phyloP scores from a whole-genome alignment of 306 rosid genomes.

The Sicyos edulis region DNA sequence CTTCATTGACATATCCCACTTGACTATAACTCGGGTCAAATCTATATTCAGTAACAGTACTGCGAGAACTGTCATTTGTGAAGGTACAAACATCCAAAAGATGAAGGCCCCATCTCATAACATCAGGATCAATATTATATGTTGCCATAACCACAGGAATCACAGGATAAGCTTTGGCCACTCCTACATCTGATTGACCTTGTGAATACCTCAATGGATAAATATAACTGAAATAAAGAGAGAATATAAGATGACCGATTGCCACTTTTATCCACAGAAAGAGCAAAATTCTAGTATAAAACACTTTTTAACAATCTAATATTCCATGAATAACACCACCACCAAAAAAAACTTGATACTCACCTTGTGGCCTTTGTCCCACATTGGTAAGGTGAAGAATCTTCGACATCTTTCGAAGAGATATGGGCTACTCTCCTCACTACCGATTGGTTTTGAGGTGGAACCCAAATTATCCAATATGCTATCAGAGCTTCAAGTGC shows the following conservation, averaged over 20 bases:
- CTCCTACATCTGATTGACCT: too few relatives aligned
- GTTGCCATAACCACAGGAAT: constrained; percentile 33
- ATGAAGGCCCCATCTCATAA: constrained; percentile 84
- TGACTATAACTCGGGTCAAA: constrained; percentile 55
- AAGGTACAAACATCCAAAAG: constrained; percentile 72
- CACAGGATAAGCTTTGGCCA: constrained; percentile 25
- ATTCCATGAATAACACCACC: neutral
- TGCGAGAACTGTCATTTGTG: constrained; percentile 42
- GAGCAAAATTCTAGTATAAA: neutral
- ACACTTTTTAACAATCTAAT: neutral
- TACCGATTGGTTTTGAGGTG: too few relatives aligned
- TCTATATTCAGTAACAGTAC: constrained; percentile 45
- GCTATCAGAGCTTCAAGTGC: too few relatives aligned
- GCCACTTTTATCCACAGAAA: neutral
- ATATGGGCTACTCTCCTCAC: too few relatives aligned
- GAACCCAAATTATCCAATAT: too few relatives aligned
- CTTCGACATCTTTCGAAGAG: too few relatives aligned
- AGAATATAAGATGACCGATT: neutral
- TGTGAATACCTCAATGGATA: neutral
- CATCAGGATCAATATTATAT: constrained; percentile 69
- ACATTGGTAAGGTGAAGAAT: too few relatives aligned
- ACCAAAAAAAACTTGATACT: neutral
- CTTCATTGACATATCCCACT: constrained; percentile 69
- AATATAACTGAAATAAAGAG: constrained; percentile 24
- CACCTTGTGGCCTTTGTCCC: too few relatives aligned